Conservation (phyloP, 306 rosid genomes). For the Prunus fruticosa region DNA sequence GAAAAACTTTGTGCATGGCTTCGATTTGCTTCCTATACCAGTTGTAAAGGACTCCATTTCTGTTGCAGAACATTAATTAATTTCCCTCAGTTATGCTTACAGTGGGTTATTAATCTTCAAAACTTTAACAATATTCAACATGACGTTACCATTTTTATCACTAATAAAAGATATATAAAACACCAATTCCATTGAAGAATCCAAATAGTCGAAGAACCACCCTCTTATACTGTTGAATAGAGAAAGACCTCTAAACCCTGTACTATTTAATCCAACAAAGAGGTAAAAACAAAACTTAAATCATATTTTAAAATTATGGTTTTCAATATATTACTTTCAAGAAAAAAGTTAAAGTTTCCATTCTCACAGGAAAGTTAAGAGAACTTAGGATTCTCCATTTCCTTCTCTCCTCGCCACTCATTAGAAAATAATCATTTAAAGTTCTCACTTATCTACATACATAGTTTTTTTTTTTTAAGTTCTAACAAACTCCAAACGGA, state of each 20-base stretch:
- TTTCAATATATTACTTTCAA: background rate
- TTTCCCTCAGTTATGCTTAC: conserved; percentile 62
- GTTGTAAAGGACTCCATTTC: conserved; percentile 78
- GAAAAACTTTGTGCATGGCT: conserved; percentile 99
- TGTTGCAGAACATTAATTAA: conserved; percentile 92
- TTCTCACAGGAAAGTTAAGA: background rate
- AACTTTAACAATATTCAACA: conserved; percentile 36
- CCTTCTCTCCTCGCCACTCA: background rate
- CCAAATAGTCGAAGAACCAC: background rate
- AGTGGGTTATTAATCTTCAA: conserved; percentile 44
- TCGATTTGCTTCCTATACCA: conserved; percentile 98
- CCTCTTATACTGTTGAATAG: background rate
- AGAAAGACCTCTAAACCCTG: background rate
- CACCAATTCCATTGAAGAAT: conserved; percentile 5
- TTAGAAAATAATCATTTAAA: background rate
- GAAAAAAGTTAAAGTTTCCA: background rate
- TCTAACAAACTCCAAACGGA: background rate
- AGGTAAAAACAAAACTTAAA: background rate
- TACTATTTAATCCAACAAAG: background rate
- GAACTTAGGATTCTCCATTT: background rate
- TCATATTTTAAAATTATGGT: background rate
- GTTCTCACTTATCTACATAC: background rate
- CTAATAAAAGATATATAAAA: background rate
- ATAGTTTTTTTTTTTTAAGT: background rate
- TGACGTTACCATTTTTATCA: conserved; percentile 19